Base-by-base conservation (phyloP, 2,329 filamentous ascomycete species). In the Bipolaris sorokiniana region DNA sequence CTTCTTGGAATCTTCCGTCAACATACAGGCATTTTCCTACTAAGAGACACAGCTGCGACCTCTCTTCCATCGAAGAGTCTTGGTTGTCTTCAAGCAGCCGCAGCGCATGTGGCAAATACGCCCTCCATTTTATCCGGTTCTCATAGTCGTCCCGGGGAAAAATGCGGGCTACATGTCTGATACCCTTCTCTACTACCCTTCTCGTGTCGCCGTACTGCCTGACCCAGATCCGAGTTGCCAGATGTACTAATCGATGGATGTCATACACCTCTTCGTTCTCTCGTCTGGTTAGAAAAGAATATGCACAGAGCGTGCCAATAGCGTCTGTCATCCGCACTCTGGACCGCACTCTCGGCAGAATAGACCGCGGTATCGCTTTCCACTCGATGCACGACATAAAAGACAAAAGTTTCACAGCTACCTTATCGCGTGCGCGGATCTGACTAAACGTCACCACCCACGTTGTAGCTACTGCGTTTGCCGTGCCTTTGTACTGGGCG, bases 361-460 rank as follows among this genome's bases (percentile, higher is more conserved):
- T 28, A 10, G 62, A 64, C 31, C 36, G 51, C 26, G 64, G 64
- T 54, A 68, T 66, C 1, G 61, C 52, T 40, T 64, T 66, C 58
- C 52, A 63, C 48, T 66, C 59, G 0, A 66, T 23, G 33, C 54
- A 61, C 20, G 58, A 63, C 31, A 63, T 59, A 46, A 80, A 80
- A 0, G 64, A 68, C 0, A 83, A 64, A 16, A 80, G 49, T 0
- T 73, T 47, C 13, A 75, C 75, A 0, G 79, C 79, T 4, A 51
- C 36, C 0, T 38, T 5, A 28, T 78, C 58, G 2, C 76, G 51
- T 46, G 53, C 40, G 10, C 51, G 56, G n/a, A 64, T 60, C 46
- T 66, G 74, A 15, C 77, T 66, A 48, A 83, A 82, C 0, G 78
- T 80, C 4, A 81, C 72, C 0, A 80, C 60, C 75, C 73, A 82